phyloP scores from a whole-genome alignment of 2,329 filamentous ascomycete species.

The Dactylonectria macrodidyma region DNA sequence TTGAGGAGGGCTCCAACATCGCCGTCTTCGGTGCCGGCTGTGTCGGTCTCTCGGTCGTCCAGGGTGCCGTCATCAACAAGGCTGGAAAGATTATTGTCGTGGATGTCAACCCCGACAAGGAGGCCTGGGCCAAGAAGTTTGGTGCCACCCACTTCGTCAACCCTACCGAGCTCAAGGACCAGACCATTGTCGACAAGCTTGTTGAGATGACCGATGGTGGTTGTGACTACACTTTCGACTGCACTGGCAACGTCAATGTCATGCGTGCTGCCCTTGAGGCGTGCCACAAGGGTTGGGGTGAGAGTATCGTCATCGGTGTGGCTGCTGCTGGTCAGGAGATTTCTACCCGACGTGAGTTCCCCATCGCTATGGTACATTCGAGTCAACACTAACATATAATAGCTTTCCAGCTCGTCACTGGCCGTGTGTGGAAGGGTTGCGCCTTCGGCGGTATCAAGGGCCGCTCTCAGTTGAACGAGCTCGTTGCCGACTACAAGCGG shows the following conservation, averaged over 20 bases:
- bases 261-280: conserved; percentile 97
- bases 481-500: conserved; percentile 91
- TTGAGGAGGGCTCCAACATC: conserved; percentile 90
- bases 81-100: conserved; percentile 83
- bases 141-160: conserved; percentile 98
- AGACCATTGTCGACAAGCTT: conserved; percentile 91
- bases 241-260: conserved; percentile 95
- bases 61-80: conserved; percentile 90
- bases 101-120: conserved; percentile 88
- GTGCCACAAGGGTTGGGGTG: conserved; percentile 99
- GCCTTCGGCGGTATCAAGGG: conserved; percentile 99
- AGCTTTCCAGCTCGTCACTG: conserved; percentile 99
- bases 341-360: conserved; percentile 85
- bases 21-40: conserved; percentile 97
- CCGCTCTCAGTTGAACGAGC: conserved; percentile 87
- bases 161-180: conserved; percentile 82
- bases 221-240: conserved; percentile 99
- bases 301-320: conserved; percentile 98
- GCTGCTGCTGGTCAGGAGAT: conserved; percentile 98
- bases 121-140: conserved; percentile 94
- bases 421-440: conserved; percentile 97
- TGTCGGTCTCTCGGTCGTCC: conserved; percentile 94
- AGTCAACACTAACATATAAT: conserved; percentile 46
- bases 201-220: conserved; percentile 98
- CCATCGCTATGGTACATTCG: not conserved